phyloP scores from a whole-genome alignment of 768 basidiomycete species.

The Crassisporium funariophilum region DNA sequence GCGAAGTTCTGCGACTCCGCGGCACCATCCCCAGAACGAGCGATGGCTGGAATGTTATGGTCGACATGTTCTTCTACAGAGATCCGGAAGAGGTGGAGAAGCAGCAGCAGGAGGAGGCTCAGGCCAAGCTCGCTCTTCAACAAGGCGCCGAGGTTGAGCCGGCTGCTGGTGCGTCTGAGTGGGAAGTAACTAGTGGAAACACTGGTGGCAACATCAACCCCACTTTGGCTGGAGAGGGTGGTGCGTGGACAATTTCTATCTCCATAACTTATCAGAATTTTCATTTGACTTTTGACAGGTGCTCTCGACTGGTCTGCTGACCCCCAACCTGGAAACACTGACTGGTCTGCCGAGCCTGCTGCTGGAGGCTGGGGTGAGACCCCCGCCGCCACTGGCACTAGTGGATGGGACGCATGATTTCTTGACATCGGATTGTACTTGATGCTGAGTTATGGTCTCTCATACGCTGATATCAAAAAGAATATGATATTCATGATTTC shows the following conservation, averaged over 20 bases:
- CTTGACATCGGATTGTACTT: conserved; percentile 12
- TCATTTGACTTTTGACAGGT: conserved; percentile 37
- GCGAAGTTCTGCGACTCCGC: conserved; percentile 94
- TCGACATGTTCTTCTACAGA: conserved; percentile 99
- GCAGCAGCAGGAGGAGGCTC: conserved; percentile 92
- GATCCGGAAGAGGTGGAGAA: conserved; percentile 99
- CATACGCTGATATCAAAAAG: conserved; percentile 26
- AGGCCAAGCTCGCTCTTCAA: conserved; percentile 75
- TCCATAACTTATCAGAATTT: conserved; percentile 1
- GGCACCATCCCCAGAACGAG: conserved; percentile 90
- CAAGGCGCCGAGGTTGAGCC: conserved; percentile 53
- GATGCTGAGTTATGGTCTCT: conserved; percentile 15
- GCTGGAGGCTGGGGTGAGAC: conserved; percentile 49
- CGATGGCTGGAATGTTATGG: conserved; percentile 98
- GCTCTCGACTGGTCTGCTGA: conserved; percentile 88
- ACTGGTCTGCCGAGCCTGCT: conserved; percentile 89
- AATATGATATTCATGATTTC: conserved; percentile 29
- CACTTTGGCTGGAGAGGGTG: conserved; percentile 64
- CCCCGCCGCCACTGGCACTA: conserved; percentile 28
- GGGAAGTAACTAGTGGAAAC: conserved; percentile 74
- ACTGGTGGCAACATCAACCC: conserved; percentile 78
- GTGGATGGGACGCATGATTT: conserved; percentile 46
- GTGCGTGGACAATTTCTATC: conserved; percentile 36
- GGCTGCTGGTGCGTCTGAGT: conserved; percentile 51
- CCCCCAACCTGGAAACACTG: conserved; percentile 52